Evolutionary conservation across 2,329 filamentous ascomycete genomes (phyloP), one percentile per base, ranked within the genome.

Genomic region (Ceratocystis alfenasii): DNA sequence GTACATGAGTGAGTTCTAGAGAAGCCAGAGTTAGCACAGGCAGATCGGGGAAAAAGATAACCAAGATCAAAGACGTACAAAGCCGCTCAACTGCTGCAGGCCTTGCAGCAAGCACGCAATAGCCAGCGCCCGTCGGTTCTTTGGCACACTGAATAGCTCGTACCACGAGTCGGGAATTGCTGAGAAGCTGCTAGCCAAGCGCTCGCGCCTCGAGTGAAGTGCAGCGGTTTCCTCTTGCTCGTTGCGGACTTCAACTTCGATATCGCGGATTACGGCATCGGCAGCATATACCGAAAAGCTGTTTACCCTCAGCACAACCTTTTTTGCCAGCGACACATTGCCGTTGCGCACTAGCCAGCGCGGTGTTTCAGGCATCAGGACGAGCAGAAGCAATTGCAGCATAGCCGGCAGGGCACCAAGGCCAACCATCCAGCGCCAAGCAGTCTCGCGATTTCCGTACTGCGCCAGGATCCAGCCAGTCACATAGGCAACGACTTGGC

Each of bases 341-440:
- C 86, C 87, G 2, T 81, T 83, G 73, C 86, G 87, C 22, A 95
- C 86, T 25, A 96, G 80, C 87, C 90, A 96, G 28, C 93, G 81
- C 44, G 93, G 93, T 12, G 89, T 95, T 75, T 97, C 93, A 0
- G 91, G 91, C 82, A 96, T 87, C 63, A 84, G 78, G 1, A 84
- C 70, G 67, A 96, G 76, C 65, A 95, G 76, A 0, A 79, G 73
- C 4, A 84, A 82, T 73, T 96, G 93, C 2, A 91, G 65, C 0
- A 83, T 74, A 0, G 91, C 92, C 0, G 93, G 93, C 30, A 87
- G 68, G 7, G 88, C 88, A 0, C 92, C 93, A 0, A 96, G 75
- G 0, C 92, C 92, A 0, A 96, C 91, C 83, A 96, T 92, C 86
- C 89, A 95, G 62, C 90, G 80, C 92, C 93, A 97, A 1, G 88